Conservation (phyloP, 1,284 basidiomycete species). For the Microbotryomycetes sp. region DNA sequence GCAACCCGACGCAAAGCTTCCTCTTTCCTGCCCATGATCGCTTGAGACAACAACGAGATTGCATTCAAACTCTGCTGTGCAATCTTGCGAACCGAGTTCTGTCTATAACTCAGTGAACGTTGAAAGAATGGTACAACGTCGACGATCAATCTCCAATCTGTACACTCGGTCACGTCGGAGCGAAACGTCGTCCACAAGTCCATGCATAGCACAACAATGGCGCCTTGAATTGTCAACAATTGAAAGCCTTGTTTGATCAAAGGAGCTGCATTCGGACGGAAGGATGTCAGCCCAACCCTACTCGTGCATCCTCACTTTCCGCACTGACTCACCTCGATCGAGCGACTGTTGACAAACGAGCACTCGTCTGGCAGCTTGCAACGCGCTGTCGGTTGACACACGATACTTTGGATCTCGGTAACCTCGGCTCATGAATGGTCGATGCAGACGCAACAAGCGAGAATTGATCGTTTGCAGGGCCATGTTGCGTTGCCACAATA, state of each 20-base stretch:
- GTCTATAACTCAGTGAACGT: conserved; percentile 7
- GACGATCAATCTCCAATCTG: conserved; percentile 24
- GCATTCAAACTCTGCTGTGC: conserved; percentile 24
- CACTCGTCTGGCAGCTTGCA: conserved; percentile 15
- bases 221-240: conserved; percentile 11
- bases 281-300: neutral
- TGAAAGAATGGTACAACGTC: conserved; percentile 23
- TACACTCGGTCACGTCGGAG: conserved; percentile 2
- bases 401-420: conserved; percentile 25
- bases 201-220: conserved; percentile 24
- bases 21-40: conserved; percentile 10
- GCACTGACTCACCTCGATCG: conserved; percentile 13
- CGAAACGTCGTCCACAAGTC: conserved; percentile 26
- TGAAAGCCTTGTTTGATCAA: conserved; percentile 26
- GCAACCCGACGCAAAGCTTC: neutral
- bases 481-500: conserved; percentile 14
- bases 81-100: conserved; percentile 19
- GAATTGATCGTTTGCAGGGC: conserved; percentile 18
- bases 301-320: neutral
- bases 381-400: conserved; percentile 19
- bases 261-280: conserved; percentile 1
- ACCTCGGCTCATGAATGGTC: conserved; percentile 28
- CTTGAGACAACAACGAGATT: conserved; percentile 24
- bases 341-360: conserved; percentile 24
- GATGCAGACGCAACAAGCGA: conserved; percentile 28